These are phyloP conservation scores for maize (Zea mays) DNA, from an alignment of 176 grass and related monocot species.

Conservation along the genomic window DNA sequence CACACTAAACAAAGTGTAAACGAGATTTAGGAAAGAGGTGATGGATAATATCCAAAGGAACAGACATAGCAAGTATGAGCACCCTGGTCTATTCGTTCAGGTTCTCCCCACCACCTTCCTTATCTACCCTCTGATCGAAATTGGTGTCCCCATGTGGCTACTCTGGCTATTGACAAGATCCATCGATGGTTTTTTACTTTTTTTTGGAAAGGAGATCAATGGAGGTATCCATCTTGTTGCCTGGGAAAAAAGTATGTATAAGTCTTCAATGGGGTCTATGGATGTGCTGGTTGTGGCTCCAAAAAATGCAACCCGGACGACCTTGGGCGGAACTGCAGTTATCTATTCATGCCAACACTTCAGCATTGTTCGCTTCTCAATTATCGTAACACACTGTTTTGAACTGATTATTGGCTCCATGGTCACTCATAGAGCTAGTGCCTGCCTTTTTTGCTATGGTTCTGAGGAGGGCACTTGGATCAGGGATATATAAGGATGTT, in stretches of 20 bases:
- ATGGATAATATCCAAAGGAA: neutral
- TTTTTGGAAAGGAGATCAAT: slow-evolving; percentile 1
- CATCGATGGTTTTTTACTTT: neutral
- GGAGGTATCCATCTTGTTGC: neutral
- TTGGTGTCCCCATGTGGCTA: neutral
- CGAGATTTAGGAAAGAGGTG: neutral
- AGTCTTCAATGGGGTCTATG: no score
- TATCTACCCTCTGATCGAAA: neutral
- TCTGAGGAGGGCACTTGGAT: neutral
- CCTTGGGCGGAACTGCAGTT: neutral
- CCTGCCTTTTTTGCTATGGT: neutral
- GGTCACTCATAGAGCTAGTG: neutral
- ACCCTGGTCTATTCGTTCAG: neutral
- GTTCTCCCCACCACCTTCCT: neutral
- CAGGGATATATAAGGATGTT: neutral
- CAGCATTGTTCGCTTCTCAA: neutral
- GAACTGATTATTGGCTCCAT: neutral
- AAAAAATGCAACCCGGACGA: neutral
- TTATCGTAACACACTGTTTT: neutral
- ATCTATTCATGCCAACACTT: neutral
- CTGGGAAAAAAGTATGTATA: neutral
- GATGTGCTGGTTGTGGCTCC: neutral
- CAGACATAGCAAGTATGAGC: neutral
- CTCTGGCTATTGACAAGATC: neutral
- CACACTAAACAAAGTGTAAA: neutral